Evolutionary conservation across 495 filamentous ascomycete species (phyloP).

Genomic region (Terfezia claveryi): DNA sequence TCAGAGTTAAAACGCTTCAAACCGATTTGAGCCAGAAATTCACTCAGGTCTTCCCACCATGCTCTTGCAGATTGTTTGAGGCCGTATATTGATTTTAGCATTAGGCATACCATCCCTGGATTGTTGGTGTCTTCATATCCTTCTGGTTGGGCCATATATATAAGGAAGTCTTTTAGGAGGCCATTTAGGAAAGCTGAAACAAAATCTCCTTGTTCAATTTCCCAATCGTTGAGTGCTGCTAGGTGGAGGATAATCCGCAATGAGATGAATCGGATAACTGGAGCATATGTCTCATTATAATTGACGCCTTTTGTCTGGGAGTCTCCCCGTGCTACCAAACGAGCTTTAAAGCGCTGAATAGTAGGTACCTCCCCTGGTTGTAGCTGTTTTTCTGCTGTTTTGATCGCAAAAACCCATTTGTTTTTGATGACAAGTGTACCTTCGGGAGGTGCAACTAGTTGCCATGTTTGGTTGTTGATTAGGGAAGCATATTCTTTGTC

Average conservation of each 20-base stretch:
- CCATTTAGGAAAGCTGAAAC: neutral
- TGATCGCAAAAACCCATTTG: too few species aligned
- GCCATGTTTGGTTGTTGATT: too few species aligned
- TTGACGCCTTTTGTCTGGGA: neutral
- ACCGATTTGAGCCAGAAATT: neutral
- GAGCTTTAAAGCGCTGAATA: neutral
- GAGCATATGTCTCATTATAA: constrained; percentile 1
- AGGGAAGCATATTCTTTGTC: too few species aligned
- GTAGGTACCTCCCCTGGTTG: neutral
- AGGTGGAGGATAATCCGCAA: neutral
- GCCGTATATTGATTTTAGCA: neutral
- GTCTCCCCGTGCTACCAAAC: neutral
- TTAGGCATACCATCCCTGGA: neutral
- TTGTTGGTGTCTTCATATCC: neutral
- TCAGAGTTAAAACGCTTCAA: neutral
- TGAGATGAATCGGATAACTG: neutral
- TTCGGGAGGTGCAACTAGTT: too few species aligned
- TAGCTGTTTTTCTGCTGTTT: too few species aligned
- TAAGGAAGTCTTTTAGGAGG: neutral
- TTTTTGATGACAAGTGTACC: too few species aligned
- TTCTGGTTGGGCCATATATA: neutral
- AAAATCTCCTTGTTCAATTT: constrained; percentile 1
- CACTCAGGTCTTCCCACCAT: neutral
- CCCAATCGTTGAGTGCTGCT: neutral
- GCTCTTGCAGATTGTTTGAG: neutral